Base-by-base conservation (phyloP, 192 early-diverging fungal species). In the Gonapodya prolifera region DNA sequence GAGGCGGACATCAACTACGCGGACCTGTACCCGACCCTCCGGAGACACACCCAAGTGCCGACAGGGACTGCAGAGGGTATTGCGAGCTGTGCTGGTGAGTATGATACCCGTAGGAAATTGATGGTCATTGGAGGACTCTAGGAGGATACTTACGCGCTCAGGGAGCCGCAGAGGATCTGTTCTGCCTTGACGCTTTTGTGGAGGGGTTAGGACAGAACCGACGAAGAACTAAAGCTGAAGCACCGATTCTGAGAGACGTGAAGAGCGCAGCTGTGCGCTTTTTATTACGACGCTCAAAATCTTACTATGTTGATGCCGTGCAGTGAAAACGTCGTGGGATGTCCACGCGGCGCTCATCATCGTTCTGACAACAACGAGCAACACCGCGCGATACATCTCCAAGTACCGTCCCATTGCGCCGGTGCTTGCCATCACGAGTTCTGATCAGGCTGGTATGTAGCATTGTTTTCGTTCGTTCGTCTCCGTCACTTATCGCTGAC, bases 1-100 rank as follows among this genome's bases (percentile, higher is more conserved):
- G 97, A 99, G 84, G 91, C 92, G 1, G 92, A 94, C 76, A 93
- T 95, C 75, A 95, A 93, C 84, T 98, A 99, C 86, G 92, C 94
- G 34, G 93, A 95, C 79, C 88, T 95, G 34, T 99, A 94, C 85
- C 92, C 94, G 82, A 90, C 95, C 80, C 85, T 99, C 69, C 90
- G 94, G 73, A 85, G 91, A 13, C 86, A 91, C 75, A 87, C 93
- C 77, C 80, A 83, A 31, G 85, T 91, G 1, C 96, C 97, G 34
- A 90, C 91, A 34, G 83, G 86, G 70, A 94, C 92, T 61, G 92
- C 95, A 78, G 97, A 99, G 83, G 94, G 96, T 34, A 91, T 98
- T 33, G 96, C 95, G 75, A 92, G 90, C 70, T 91, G 92, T 34
- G 96, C 97, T 2, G 97, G 80, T 81, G 83, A 80, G 82, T n/a